Conservation (phyloP, 2,329 filamentous ascomycete genomes). For the Rutstroemia sp. region DNA sequence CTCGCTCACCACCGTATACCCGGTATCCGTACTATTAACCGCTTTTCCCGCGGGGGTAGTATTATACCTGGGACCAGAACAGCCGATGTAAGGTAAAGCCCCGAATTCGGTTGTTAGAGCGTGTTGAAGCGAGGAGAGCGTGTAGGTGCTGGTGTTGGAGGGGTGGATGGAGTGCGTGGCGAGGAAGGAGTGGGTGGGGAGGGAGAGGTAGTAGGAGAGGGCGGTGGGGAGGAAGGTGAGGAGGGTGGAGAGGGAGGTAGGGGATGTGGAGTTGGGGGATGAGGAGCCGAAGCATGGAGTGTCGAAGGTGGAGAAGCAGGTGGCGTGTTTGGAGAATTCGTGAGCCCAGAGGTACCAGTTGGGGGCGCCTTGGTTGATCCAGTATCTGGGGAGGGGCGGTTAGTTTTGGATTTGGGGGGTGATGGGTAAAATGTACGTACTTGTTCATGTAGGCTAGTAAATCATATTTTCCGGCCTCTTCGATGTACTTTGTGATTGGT, state of each 20-base stretch:
- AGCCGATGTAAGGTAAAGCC: constrained; percentile 52
- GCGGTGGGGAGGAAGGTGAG: constrained; percentile 33
- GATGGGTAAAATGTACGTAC: constrained; percentile 19
- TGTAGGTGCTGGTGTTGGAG: constrained; percentile 50
- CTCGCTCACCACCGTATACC: constrained; percentile 51
- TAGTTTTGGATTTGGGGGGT: background rate
- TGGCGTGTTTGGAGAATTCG: constrained; percentile 62
- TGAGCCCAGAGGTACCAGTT: constrained; percentile 58
- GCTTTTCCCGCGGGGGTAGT: constrained; percentile 44
- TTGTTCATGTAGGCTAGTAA: constrained; percentile 59
- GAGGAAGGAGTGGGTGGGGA: constrained; percentile 58
- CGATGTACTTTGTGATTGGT: constrained; percentile 50
- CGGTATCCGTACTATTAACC: constrained; percentile 44
- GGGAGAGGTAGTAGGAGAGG: constrained; percentile 47
- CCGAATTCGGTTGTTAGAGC: constrained; percentile 45
- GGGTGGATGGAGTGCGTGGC: constrained; percentile 45
- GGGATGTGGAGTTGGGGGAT: background rate
- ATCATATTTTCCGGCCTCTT: constrained; percentile 49
- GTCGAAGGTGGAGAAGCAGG: constrained; percentile 61
- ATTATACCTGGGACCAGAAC: constrained; percentile 53
- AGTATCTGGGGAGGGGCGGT: constrained; percentile 33
- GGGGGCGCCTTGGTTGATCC: constrained; percentile 49
- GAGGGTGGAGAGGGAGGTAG: background rate
- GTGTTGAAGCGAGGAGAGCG: constrained; percentile 42
- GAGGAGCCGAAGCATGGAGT: constrained; percentile 46